Evolutionary conservation across 1,139 yeast species (phyloP).

Genomic region (Protomyces pachydermus): DNA sequence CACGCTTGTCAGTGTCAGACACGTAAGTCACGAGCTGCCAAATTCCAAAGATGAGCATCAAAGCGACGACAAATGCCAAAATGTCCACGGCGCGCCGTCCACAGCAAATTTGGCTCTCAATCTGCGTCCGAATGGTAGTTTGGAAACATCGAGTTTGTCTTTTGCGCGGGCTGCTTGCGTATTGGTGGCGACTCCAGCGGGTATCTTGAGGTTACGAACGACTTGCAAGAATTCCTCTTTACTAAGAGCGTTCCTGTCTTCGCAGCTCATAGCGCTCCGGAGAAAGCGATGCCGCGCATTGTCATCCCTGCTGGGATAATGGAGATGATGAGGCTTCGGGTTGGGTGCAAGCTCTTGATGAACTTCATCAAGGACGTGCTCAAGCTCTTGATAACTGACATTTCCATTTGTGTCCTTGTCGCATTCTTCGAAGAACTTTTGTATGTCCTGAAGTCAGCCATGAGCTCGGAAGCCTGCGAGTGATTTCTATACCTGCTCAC

Average conservation of each 20-base stretch:
- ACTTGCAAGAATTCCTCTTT: not conserved
- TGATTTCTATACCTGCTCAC: no score
- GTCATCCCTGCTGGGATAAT: not conserved
- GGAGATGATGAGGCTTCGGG: not conserved
- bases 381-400: not conserved
- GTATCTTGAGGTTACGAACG: not conserved
- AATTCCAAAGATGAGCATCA: not conserved
- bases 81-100: slow-evolving; percentile 13
- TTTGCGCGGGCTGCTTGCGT: not conserved
- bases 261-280: not conserved
- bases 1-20: not conserved
- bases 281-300: not conserved
- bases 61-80: slow-evolving; percentile 1
- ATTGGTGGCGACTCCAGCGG: not conserved
- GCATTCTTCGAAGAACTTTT: not conserved
- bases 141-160: not conserved
- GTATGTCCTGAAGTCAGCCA: not conserved
- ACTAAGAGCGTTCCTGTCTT: not conserved
- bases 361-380: not conserved
- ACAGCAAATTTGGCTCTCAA: slow-evolving; percentile 7
- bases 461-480: no score
- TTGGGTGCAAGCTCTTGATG: not conserved
- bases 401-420: not conserved
- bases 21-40: slow-evolving; percentile 8
- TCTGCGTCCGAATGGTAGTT: slow-evolving; percentile 1